phyloP scores from a whole-genome alignment of 495 filamentous ascomycete species.

The Penicillium atrosanguineum region DNA sequence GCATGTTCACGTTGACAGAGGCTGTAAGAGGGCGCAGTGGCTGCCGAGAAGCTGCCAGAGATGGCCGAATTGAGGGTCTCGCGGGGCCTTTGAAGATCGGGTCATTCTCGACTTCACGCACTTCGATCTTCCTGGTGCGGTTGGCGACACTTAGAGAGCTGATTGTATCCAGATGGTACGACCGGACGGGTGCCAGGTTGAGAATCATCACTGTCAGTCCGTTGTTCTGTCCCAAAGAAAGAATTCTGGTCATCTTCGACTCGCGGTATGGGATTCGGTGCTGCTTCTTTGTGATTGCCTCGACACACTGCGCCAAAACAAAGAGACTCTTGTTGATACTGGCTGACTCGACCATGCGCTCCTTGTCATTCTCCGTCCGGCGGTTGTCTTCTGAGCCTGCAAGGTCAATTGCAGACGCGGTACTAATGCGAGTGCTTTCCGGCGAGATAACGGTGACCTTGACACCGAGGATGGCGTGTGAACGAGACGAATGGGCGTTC shows the following conservation, averaged over 20 bases:
- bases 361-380: constrained; percentile 90
- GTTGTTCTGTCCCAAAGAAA: constrained; percentile 92
- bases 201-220: constrained; percentile 96
- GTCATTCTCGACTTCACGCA: constrained; percentile 91
- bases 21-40: constrained; percentile 70
- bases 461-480: constrained; percentile 90
- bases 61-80: constrained; percentile 42
- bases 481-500: constrained; percentile 91
- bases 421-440: constrained; percentile 71
- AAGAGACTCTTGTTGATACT: constrained; percentile 99
- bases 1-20: constrained; percentile 57
- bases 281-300: constrained; percentile 81
- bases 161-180: constrained; percentile 90
- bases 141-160: constrained; percentile 95
- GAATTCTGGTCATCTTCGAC: constrained; percentile 94
- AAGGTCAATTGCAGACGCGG: constrained; percentile 91
- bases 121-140: constrained; percentile 93
- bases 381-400: constrained; percentile 96
- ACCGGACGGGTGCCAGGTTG: constrained; percentile 81
- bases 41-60: constrained; percentile 58
- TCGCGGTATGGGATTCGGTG: constrained; percentile 89
- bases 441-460: constrained; percentile 75
- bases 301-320: constrained; percentile 91
- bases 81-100: constrained; percentile 74
- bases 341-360: constrained; percentile 90